Base-by-base conservation (phyloP, 177 flowering plant genomes). In the Telopea speciosissima region DNA sequence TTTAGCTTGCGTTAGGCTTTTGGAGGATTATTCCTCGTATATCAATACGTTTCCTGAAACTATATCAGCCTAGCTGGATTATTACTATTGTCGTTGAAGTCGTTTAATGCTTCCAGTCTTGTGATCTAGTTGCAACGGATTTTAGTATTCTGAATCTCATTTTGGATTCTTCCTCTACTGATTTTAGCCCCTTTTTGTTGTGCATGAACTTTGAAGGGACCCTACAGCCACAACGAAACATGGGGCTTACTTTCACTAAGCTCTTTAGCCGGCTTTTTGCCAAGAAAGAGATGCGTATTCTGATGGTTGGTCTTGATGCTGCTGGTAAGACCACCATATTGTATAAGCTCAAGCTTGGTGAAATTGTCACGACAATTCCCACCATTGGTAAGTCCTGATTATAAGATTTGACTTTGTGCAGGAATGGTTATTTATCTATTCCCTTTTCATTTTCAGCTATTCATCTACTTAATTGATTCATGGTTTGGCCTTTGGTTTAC, bases 241-340 rank as follows among this genome's bases (percentile, higher is more conserved):
- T 83, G 83, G 85, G 85, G 76, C 72, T 83, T 23, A 70, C 83
- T 6, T 80, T 83, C 78, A 77, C 85, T 0, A 83, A 83, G 82
- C 83, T 83, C 60, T 81, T 83, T 61, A 83, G 85, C 71, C 83
- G 83, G 70, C 80, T 83, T 42, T 83, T 83, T 71, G 85, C 85
- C 70, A 83, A 83, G 85, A 82, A 66, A 66, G 85, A 82, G 78
- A 82, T 82, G 85, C 81, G 85, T 25, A 82, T 82, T 75, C 74
- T 82, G 69, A 82, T 82, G 85, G 85, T 82, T 45, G 85, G 85
- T 78, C 85, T 82, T 52, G 85, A 82, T 77, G 85, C 85, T 5
- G 85, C 85, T 76, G 85, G 85, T 82, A 82, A 82, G 81, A 82
- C 85, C 22, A 82, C 85, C 69, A 82, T 82, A 21, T 71, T 82